phyloP scores from a whole-genome alignment of 305 asterid species.

The Fraxinus floribunda region DNA sequence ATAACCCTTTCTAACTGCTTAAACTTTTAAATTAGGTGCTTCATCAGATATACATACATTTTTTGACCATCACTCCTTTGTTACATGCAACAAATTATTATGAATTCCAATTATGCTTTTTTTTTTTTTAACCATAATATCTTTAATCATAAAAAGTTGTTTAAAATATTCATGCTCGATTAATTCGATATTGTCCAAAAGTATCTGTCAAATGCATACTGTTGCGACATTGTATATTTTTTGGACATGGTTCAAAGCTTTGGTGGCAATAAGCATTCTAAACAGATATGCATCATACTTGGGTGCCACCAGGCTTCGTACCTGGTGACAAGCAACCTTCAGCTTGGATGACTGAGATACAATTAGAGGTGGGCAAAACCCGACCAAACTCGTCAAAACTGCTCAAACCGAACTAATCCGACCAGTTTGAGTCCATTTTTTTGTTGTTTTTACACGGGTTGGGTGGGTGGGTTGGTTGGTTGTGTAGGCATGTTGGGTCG shows the following conservation, averaged over 20 bases:
- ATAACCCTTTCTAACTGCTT: too few relatives aligned
- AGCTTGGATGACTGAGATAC: background rate
- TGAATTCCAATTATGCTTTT: background rate
- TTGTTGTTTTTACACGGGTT: too few relatives aligned
- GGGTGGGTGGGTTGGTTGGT: too few relatives aligned
- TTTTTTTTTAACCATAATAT: background rate
- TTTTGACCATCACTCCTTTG: background rate
- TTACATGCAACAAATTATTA: background rate
- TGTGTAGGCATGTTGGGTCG: too few relatives aligned
- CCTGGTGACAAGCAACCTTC: background rate
- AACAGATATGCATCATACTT: background rate
- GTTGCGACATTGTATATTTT: background rate
- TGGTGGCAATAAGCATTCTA: background rate
- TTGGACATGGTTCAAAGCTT: background rate
- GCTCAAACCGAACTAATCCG: too few relatives aligned
- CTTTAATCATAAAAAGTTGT: too few relatives aligned
- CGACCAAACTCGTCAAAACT: too few relatives aligned
- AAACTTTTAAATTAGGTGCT: background rate
- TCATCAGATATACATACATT: too few relatives aligned
- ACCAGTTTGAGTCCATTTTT: too few relatives aligned
- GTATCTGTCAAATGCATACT: background rate
- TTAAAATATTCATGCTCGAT: background rate
- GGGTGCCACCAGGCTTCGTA: background rate
- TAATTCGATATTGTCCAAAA: background rate
- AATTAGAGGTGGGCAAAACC: background rate